Percentiles rank a stretch among this genome's conserved stretches.
Conservation (phyloP, 345 rosid genomes). For the Melaleuca alternifolia region DNA sequence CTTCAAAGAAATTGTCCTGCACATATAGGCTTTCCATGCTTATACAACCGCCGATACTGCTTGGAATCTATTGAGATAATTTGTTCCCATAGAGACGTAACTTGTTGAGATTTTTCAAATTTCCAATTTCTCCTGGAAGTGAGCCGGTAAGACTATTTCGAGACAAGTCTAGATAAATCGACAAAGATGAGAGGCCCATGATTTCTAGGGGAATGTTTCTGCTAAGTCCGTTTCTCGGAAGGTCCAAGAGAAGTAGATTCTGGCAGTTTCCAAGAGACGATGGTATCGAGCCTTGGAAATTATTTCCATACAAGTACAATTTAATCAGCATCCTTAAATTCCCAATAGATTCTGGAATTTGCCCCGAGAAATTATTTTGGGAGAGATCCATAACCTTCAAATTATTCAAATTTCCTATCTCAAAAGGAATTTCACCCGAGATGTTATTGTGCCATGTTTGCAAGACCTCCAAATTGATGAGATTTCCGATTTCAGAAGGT, state of each 20-base stretch:
- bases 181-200: background rate
- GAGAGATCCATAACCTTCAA: too few species aligned
- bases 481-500: background rate
- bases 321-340: background rate
- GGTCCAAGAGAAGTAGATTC: background rate
- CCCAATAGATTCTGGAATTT: background rate
- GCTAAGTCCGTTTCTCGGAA: background rate
- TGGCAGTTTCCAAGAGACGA: background rate
- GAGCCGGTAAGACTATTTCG: background rate
- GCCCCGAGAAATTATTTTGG: background rate
- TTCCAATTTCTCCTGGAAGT: background rate
- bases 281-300: background rate
- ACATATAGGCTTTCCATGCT: accelerated
- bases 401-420: background rate
- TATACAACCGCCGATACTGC: background rate
- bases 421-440: background rate
- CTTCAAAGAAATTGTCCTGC: background rate
- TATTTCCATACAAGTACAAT: background rate
- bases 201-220: background rate
- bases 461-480: background rate
- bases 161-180: background rate
- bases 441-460: background rate
- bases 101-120: background rate
- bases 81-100: accelerated
- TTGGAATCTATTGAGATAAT: background rate